phyloP scores from a whole-genome alignment of 1,139 yeast genomes.

The Blastobotrys niveus region DNA sequence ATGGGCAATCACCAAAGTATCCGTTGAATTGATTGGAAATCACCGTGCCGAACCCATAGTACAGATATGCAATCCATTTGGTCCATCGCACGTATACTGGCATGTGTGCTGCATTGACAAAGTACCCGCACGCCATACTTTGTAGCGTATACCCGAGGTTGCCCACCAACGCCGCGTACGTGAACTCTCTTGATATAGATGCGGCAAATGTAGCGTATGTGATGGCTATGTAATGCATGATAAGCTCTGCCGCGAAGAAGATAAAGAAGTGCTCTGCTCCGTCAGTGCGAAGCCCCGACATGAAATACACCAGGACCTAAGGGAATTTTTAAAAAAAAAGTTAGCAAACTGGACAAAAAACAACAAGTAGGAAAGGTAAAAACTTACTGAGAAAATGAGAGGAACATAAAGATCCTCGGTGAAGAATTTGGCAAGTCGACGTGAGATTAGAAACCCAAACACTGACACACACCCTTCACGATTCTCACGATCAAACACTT shows the following conservation, averaged over 20 bases:
- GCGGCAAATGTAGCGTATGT: constrained; percentile 52
- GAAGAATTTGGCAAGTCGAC: constrained; percentile 60
- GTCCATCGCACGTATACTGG: constrained; percentile 87
- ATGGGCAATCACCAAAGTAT: constrained; percentile 55
- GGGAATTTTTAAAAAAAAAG: constrained; percentile 35
- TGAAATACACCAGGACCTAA: constrained; percentile 53
- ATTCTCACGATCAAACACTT: constrained; percentile 66
- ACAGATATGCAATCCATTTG: constrained; percentile 65
- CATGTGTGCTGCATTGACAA: constrained; percentile 65
- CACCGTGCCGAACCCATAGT: constrained; percentile 73
- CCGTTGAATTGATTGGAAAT: constrained; percentile 59
- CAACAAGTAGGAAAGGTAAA: too few relatives aligned
- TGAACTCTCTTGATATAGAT: constrained; percentile 56
- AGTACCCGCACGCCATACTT: constrained; percentile 76
- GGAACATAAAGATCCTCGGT: constrained; percentile 68
- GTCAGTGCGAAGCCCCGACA: constrained; percentile 63
- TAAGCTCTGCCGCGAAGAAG: constrained; percentile 53
- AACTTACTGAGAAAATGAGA: constrained; percentile 43
- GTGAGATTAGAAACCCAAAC: constrained; percentile 59
- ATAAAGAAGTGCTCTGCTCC: constrained; percentile 49
- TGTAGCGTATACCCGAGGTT: constrained; percentile 66
- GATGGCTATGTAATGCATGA: constrained; percentile 53
- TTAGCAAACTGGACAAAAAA: constrained; percentile 6
- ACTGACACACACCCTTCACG: constrained; percentile 65
- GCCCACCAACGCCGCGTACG: constrained; percentile 57